These are phyloP conservation scores for Verticillium zaregamsianum DNA, from an alignment of 2,329 filamentous ascomycete genomes.

Conservation along the genomic window DNA sequence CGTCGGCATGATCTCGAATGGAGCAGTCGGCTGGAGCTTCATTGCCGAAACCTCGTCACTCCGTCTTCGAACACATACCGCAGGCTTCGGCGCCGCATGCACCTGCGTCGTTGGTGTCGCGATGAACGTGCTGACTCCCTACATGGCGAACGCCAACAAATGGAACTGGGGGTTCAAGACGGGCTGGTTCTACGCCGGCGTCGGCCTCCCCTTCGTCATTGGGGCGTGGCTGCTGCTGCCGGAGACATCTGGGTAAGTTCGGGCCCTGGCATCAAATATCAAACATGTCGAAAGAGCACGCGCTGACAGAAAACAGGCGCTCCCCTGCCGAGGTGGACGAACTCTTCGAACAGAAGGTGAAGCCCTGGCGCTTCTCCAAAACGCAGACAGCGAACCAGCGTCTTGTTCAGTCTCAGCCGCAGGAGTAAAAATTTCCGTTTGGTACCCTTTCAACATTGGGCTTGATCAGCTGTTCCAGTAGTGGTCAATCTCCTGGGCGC, in stretches of 20 bases:
- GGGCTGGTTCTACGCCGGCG: slow-evolving; percentile 22
- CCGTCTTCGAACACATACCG: slow-evolving; percentile 24
- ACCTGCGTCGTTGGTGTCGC: slow-evolving; percentile 14
- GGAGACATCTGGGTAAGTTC: slow-evolving; percentile 10
- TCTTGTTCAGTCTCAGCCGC: not conserved
- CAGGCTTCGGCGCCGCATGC: slow-evolving; percentile 22
- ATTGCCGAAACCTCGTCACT: slow-evolving; percentile 30
- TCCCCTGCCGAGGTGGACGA: slow-evolving; percentile 22
- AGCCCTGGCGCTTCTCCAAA: not conserved
- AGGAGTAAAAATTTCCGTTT: too few relatives aligned
- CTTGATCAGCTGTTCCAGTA: too few relatives aligned
- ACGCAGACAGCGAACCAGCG: not conserved
- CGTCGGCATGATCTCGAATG: slow-evolving; percentile 19
- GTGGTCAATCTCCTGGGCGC: too few relatives aligned
- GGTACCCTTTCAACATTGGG: too few relatives aligned
- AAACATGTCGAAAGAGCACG: too few relatives aligned
- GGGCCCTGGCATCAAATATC: too few relatives aligned
- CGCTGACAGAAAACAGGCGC: slow-evolving; percentile 4
- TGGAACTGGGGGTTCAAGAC: slow-evolving; percentile 26
- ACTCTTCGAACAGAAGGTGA: slow-evolving; percentile 6
- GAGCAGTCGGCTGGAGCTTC: slow-evolving; percentile 22
- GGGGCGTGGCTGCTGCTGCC: slow-evolving; percentile 15
- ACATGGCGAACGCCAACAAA: slow-evolving; percentile 25
- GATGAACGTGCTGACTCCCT: slow-evolving; percentile 20
- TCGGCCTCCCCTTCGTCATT: slow-evolving; percentile 21